These are phyloP conservation scores for Mariannaea elegans DNA, from an alignment of 2,329 filamentous ascomycete genomes.

Conservation along the genomic window DNA sequence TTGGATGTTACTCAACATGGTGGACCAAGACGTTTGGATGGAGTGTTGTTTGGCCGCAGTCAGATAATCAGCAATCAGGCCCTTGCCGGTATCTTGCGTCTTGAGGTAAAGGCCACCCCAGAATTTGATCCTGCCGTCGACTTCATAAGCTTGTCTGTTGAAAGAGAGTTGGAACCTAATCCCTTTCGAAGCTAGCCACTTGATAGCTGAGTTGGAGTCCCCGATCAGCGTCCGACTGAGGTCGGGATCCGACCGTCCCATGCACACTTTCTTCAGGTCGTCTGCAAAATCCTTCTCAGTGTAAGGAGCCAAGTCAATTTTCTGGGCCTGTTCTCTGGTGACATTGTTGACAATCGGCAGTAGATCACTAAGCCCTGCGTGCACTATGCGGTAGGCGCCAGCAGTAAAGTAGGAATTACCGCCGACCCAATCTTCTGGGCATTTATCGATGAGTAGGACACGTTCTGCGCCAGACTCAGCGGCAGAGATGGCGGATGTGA, in stretches of 20 bases:
- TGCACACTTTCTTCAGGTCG: conserved; percentile 67
- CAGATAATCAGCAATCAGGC: conserved; percentile 60
- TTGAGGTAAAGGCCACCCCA: conserved; percentile 73
- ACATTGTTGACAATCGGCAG: conserved; percentile 71
- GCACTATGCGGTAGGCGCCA: conserved; percentile 67
- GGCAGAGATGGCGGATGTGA: conserved; percentile 67
- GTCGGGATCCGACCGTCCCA: conserved; percentile 59
- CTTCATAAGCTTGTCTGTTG: conserved; percentile 71
- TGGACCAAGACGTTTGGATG: conserved; percentile 57
- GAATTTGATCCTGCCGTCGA: conserved; percentile 69
- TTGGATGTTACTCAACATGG: conserved; percentile 53
- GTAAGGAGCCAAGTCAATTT: conserved; percentile 68
- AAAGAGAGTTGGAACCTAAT: conserved; percentile 69
- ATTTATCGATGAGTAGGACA: conserved; percentile 68
- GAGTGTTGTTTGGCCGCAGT: conserved; percentile 53
- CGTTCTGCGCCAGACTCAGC: conserved; percentile 53
- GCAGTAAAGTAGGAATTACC: conserved; percentile 74
- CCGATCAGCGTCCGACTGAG: conserved; percentile 60
- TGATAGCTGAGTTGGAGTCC: conserved; percentile 59
- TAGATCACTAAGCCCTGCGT: conserved; percentile 64
- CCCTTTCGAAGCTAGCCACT: conserved; percentile 65
- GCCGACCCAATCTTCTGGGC: conserved; percentile 65
- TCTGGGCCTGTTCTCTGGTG: conserved; percentile 51
- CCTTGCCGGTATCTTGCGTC: conserved; percentile 67
- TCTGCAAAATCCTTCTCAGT: conserved; percentile 60